Percentiles rank a stretch among this genome's conserved stretches.
Evolutionary conservation across 2,329 filamentous ascomycete genomes (phyloP).

Genomic region (Endoconidiophora laricicola): DNA sequence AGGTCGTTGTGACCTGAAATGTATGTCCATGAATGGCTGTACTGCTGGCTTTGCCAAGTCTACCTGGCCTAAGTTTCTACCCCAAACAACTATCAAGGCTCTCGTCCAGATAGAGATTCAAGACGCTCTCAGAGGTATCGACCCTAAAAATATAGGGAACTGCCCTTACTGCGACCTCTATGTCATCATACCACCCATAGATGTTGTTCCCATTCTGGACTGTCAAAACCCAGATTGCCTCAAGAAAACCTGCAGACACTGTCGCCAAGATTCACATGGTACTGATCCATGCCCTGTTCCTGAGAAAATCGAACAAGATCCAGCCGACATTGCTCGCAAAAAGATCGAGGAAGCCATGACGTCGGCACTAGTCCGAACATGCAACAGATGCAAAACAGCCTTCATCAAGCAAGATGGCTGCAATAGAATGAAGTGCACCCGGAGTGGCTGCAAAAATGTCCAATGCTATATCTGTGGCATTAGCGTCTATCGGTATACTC

Average conservation of each 20-base stretch:
- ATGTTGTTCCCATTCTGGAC: constrained; percentile 54
- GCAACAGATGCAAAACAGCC: constrained; percentile 52
- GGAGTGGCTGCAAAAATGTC: constrained; percentile 31
- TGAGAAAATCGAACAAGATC: constrained; percentile 44
- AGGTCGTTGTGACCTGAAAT: constrained; percentile 49
- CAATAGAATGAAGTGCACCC: constrained; percentile 65
- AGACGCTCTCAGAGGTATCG: constrained; percentile 49
- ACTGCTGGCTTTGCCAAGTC: constrained; percentile 38
- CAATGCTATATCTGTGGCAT: constrained; percentile 60
- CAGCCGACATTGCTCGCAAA: constrained; percentile 40
- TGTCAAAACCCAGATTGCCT: constrained; percentile 52
- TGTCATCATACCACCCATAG: constrained; percentile 51
- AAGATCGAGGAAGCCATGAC: constrained; percentile 74
- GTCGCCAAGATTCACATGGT: constrained; percentile 51
- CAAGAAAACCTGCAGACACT: constrained; percentile 49
- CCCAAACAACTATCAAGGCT: constrained; percentile 39
- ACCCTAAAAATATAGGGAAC: constrained; percentile 52
- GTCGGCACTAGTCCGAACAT: constrained; percentile 56
- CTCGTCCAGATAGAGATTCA: constrained; percentile 58
- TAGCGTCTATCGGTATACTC: constrained; percentile 52
- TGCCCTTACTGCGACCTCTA: constrained; percentile 77
- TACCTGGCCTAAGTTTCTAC: constrained; percentile 41
- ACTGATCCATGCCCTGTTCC: constrained; percentile 46
- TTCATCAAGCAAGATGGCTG: constrained; percentile 69
- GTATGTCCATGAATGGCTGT: constrained; percentile 56